Base-by-base conservation (phyloP, 768 basidiomycete genomes). In the Hygrocybe punicea region DNA sequence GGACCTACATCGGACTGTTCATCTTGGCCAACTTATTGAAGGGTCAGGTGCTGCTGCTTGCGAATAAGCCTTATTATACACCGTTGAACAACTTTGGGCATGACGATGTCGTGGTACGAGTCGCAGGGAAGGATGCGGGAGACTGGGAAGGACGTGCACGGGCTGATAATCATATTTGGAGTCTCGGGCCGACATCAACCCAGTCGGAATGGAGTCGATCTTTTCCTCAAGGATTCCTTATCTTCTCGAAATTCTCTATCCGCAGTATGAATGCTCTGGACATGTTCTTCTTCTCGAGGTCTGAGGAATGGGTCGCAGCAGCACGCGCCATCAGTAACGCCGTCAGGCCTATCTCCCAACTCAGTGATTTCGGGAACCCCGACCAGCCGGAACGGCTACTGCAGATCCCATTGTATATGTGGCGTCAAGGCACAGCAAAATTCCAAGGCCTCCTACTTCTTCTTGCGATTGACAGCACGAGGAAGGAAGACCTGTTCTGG, bases 11-110 rank as follows among this genome's bases (percentile, higher is more conserved):
- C 19, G 17, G 11, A 8, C 49, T 51, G 10, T 51, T 51, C 25
- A 51, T 51, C 19, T 11, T 34, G 17, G 49, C 49, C 21, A 51
- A 51, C 23, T 9, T 51, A 10, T 25, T 33, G 49, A 51, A 51
- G 29, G 49, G 33, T 13, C 49, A 10, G 21, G 21, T 51, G 11
- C 9, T 51, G 13, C 25, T 13, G 21, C 23, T 9, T 34, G 49
- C 49, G 9, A 51, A 51, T 24, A 51, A 51, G 23, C 49, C 49
- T 19, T 11, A 13, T 19, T 51, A 24, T 51, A 39, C 36, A n/a
- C n/a, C n/a, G 36, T n/a, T 39, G 36, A 39, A 51, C 25, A 51
- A 51, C 19, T 51, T 33, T 13, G 49, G 49, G 19, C 49, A 51
- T 51, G 49, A 34, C 9, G 29, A 51, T 19, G 49, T 34, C 19